phyloP scores from a whole-genome alignment of 2,329 filamentous ascomycete genomes.

The Cladosporium austrohemisphaericum region DNA sequence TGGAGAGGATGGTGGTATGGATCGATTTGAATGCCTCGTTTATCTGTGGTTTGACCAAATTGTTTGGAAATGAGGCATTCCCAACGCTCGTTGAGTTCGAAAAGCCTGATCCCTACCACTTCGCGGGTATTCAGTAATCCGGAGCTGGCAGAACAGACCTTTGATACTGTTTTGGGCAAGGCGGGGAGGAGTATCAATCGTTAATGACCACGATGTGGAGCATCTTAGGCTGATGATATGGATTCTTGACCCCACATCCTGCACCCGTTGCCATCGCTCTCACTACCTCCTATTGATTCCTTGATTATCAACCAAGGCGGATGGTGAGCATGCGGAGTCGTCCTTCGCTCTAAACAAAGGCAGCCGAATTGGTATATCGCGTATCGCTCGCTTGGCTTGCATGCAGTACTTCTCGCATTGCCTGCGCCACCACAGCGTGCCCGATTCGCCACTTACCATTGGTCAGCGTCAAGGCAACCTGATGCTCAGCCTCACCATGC shows the following conservation, averaged over 20 bases:
- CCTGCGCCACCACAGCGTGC: constrained; percentile 8
- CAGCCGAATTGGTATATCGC: too few species aligned
- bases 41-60: constrained; percentile 19
- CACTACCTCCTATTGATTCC: too few species aligned
- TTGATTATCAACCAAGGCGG: too few species aligned
- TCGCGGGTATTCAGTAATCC: constrained; percentile 22
- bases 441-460: not conserved
- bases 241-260: too few species aligned
- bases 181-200: too few species aligned
- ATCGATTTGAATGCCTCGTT: constrained; percentile 37
- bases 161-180: too few species aligned
- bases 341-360: too few species aligned
- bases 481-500: constrained; percentile 4
- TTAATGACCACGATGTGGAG: too few species aligned
- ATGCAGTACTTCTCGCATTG: not conserved
- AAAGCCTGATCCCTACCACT: constrained; percentile 24
- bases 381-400: constrained; percentile 6
- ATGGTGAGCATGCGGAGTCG: too few species aligned
- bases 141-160: too few species aligned
- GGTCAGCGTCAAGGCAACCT: constrained; percentile 3
- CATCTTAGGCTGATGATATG: too few species aligned
- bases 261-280: too few species aligned
- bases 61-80: constrained; percentile 20
- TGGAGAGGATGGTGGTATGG: constrained; percentile 46
- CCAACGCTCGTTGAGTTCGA: constrained; percentile 23